Base-by-base conservation (phyloP, 805 yeast species). In the Saturnispora serradocipensis region DNA sequence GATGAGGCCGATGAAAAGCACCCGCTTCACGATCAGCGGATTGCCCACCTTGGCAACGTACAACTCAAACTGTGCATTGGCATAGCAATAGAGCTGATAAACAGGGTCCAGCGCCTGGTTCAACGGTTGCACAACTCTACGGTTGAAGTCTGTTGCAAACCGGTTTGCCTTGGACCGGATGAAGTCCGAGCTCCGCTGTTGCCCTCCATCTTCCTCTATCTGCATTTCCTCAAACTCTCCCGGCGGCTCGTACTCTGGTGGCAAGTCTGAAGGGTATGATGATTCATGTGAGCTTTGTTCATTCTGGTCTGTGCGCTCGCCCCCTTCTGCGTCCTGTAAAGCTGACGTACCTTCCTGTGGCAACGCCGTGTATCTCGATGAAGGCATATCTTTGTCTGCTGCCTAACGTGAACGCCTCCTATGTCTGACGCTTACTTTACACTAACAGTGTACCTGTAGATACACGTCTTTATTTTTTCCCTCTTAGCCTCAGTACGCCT, bases 1-100 rank as follows among this genome's bases (percentile, higher is more conserved):
- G 57, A 88, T 77, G 46, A 83, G 62, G 2, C 82, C 59, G 10
- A 91, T 86, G 60, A 88, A 88, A 3, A 86, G 65, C 39, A 90
- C 71, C 42, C 98, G 72, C 58, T 86, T 84, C 27, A 90, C 80
- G 27, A 91, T 84, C 46, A 88, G 67, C 4, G 97, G 97, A 62
- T 90, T 88, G 4, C 97, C 96, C n/a, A 86, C 58, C 54, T 77
- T 77, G 18, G 81, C 72, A 11, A 91, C 66, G 27, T 73, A 66
- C 30, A 70, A 66, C 58, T 90, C 96, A 49, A 80, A 68, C 49
- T 74, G 72, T 39, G 69, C 66, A 50, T 66, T 66, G 44, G 73
- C 56, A 52, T 64, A 72, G 45, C 66, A 63, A 56, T 72, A 73
- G 3, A 75, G 71, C 59, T 77, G 80, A 56, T 73, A 72, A 4